Percentiles rank a stretch among this genome's conserved stretches.
Conservation (phyloP, 768 basidiomycete species). For the Termitomyces sp. region DNA sequence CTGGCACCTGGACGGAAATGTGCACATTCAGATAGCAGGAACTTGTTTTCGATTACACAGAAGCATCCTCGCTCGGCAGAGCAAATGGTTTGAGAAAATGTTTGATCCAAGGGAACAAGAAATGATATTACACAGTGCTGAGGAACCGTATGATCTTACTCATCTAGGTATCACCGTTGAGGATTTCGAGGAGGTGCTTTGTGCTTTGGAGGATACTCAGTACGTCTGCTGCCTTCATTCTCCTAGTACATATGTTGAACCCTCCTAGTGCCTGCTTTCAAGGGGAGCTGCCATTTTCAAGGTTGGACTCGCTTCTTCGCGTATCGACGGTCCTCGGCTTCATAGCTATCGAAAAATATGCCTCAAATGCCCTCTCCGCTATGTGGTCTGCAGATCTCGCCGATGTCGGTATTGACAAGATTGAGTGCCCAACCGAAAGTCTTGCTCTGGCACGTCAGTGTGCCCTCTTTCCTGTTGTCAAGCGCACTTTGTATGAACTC, state of each 20-base stretch:
- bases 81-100: conserved; percentile 13
- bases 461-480: conserved; percentile 25
- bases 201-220: conserved; percentile 28
- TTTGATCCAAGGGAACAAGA: conserved; percentile 7
- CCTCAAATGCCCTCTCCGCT: conserved; percentile 23
- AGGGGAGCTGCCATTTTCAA: conserved; percentile 22
- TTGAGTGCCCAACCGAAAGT: conserved; percentile 24
- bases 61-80: conserved; percentile 14
- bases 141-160: conserved; percentile 3
- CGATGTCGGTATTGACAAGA: conserved; percentile 13
- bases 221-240: conserved; percentile 14
- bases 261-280: conserved; percentile 12
- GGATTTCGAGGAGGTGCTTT: conserved; percentile 30
- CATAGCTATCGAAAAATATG: conserved; percentile 22
- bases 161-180: conserved; percentile 9
- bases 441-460: conserved; percentile 28
- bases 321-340: conserved; percentile 31
- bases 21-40: conserved; percentile 8
- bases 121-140: too few species aligned
- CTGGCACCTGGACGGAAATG: conserved; percentile 17
- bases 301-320: conserved; percentile 29
- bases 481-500: conserved; percentile 36
- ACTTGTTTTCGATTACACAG: conserved; percentile 15
- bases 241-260: not conserved
- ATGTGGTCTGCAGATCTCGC: conserved; percentile 29